Conservation (phyloP, 495 filamentous ascomycete species). For the Monascus purpureus region DNA sequence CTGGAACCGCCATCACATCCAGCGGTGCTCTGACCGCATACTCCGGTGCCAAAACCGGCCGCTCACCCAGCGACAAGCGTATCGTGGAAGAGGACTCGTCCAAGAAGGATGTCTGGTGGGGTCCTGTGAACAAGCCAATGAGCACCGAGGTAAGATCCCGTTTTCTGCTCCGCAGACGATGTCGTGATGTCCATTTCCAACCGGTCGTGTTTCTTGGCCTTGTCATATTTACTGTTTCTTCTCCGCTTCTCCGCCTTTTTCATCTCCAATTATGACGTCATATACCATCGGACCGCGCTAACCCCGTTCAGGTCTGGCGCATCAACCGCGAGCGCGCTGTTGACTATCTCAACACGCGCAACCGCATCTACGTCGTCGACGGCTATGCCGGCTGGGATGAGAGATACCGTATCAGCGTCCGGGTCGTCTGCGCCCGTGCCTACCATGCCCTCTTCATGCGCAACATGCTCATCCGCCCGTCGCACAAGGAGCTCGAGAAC, state of each 20-base stretch:
- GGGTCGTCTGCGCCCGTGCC: slow-evolving; percentile 94
- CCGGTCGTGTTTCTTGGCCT: too few relatives aligned
- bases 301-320: slow-evolving; percentile 69
- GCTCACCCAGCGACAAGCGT: slow-evolving; percentile 92
- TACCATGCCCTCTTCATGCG: slow-evolving; percentile 99
- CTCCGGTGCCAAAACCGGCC: slow-evolving; percentile 94
- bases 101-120: slow-evolving; percentile 91
- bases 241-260: slow-evolving; percentile 6
- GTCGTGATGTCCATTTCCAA: slow-evolving; percentile 1
- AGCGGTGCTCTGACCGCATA: slow-evolving; percentile 91
- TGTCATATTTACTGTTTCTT: slow-evolving; percentile 11
- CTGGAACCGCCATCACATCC: slow-evolving; percentile 91
- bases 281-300: slow-evolving; percentile 7
- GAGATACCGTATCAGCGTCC: slow-evolving; percentile 94
- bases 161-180: slow-evolving; percentile 12
- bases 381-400: slow-evolving; percentile 97
- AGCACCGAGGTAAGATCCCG: slow-evolving; percentile 92
- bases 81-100: slow-evolving; percentile 86
- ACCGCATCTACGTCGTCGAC: slow-evolving; percentile 97
- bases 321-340: slow-evolving; percentile 98
- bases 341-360: slow-evolving; percentile 97
- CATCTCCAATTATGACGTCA: slow-evolving; percentile 28
- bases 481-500: slow-evolving; percentile 75
- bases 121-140: slow-evolving; percentile 98
- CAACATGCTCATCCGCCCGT: slow-evolving; percentile 98